Evolutionary conservation across 148 eudicot genomes (phyloP).

Genomic region (Talinum fruticosum): DNA sequence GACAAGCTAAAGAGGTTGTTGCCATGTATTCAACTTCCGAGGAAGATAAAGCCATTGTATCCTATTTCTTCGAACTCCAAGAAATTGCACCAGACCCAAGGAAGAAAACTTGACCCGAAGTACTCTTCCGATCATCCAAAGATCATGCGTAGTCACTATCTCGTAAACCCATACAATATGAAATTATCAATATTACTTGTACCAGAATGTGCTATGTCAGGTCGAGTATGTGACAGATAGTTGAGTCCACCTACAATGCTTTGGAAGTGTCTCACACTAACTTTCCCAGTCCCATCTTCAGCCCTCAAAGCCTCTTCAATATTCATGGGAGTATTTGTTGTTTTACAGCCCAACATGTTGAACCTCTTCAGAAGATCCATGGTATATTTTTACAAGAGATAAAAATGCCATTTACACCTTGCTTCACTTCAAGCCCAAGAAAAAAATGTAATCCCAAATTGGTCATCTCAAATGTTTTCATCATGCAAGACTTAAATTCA

Average conservation of each 20-base stretch:
- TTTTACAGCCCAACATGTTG: constrained; percentile 3
- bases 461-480: not conserved
- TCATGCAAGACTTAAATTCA: not conserved
- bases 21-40: constrained; percentile 1
- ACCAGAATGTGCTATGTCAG: constrained; percentile 15
- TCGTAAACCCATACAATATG: not conserved
- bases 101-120: no score
- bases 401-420: not conserved
- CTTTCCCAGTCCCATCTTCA: constrained; percentile 12
- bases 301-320: not conserved
- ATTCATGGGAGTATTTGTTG: constrained; percentile 7
- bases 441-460: not conserved
- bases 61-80: not conserved
- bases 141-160: not conserved
- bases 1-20: not conserved
- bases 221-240: constrained; percentile 12
- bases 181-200: not conserved
- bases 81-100: no score
- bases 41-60: not conserved
- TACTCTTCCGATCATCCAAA: not conserved
- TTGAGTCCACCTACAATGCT: constrained; percentile 21
- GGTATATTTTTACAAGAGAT: not conserved
- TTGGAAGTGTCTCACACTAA: not conserved
- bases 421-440: no score
- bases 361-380: no score